phyloP scores from a whole-genome alignment of 495 filamentous ascomycete species.

The Penicillium daleae region DNA sequence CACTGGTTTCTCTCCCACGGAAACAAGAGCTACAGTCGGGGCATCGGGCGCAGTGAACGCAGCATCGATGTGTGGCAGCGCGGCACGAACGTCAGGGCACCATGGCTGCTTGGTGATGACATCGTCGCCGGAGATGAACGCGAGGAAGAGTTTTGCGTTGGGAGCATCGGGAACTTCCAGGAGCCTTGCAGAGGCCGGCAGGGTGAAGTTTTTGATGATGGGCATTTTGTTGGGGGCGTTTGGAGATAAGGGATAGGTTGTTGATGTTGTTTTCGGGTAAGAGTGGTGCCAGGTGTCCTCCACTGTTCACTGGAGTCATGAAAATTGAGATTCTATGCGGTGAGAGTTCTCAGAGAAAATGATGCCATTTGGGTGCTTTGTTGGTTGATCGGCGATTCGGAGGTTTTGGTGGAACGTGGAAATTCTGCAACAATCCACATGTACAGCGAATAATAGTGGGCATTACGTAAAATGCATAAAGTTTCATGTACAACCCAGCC shows the following conservation, averaged over 20 bases:
- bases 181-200: constrained; percentile 24
- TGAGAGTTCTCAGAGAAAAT: constrained; percentile 8
- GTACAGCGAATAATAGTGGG: not conserved
- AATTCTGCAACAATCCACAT: not conserved
- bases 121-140: constrained; percentile 33
- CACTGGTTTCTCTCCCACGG: constrained; percentile 36
- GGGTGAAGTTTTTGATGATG: constrained; percentile 29
- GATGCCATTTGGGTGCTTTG: not conserved
- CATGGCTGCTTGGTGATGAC: constrained; percentile 33
- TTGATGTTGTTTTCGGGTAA: too few relatives aligned
- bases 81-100: constrained; percentile 40
- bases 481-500: not conserved
- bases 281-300: not conserved
- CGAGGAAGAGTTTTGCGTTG: constrained; percentile 30
- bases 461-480: not conserved
- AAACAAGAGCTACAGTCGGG: constrained; percentile 28
- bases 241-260: not conserved
- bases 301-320: not conserved
- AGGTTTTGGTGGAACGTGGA: not conserved
- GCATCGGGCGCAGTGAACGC: constrained; percentile 26
- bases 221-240: constrained; percentile 26
- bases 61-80: constrained; percentile 29
- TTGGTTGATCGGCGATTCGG: constrained; percentile 6
- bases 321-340: not conserved
- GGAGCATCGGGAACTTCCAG: constrained; percentile 25